A percentile compares a stretch with the other conserved stretches of the same genome.
These are phyloP conservation scores for Irpex sp. DNA, from an alignment of 1,284 basidiomycete genomes.

Conservation along the genomic window DNA sequence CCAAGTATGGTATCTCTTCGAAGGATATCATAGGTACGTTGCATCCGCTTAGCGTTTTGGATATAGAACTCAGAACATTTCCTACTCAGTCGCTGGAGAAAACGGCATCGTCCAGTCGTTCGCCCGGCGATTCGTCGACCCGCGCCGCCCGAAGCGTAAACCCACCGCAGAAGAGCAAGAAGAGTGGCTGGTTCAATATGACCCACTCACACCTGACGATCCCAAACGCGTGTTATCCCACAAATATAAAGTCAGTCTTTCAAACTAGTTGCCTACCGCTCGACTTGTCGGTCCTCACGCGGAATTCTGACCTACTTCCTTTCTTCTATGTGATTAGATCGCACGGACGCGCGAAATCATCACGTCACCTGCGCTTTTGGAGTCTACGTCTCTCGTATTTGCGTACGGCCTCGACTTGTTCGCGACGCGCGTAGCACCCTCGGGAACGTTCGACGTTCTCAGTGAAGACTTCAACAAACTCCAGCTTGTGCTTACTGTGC, in stretches of 20 bases:
- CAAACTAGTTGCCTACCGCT: not conserved
- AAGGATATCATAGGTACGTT: slow-evolving; percentile 79
- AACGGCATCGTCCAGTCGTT: slow-evolving; percentile 74
- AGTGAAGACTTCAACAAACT: slow-evolving; percentile 90
- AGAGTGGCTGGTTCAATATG: slow-evolving; percentile 83
- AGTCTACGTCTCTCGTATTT: slow-evolving; percentile 89
- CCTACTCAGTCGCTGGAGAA: slow-evolving; percentile 62
- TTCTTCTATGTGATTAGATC: slow-evolving; percentile 38
- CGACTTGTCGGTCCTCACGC: not conserved
- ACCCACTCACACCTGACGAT: slow-evolving; percentile 72
- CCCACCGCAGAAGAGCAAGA: slow-evolving; percentile 77
- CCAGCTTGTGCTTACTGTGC: slow-evolving; percentile 84
- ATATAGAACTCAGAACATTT: not conserved
- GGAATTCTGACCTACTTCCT: not conserved
- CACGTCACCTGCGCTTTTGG: slow-evolving; percentile 80
- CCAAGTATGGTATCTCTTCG: slow-evolving; percentile 82
- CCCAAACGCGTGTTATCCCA: slow-evolving; percentile 76
- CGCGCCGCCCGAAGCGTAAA: slow-evolving; percentile 78
- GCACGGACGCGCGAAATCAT: slow-evolving; percentile 61
- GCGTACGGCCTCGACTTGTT: slow-evolving; percentile 87
- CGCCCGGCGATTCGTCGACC: slow-evolving; percentile 75
- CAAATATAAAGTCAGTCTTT: slow-evolving; percentile 54
- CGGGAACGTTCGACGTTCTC: slow-evolving; percentile 90
- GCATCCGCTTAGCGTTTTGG: not conserved
- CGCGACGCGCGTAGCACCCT: slow-evolving; percentile 78